A percentile compares a stretch with the other conserved stretches of the same genome.
Conservation (phyloP, 1,139 yeast species). For the Nakaseomyces uthaithaninus region DNA sequence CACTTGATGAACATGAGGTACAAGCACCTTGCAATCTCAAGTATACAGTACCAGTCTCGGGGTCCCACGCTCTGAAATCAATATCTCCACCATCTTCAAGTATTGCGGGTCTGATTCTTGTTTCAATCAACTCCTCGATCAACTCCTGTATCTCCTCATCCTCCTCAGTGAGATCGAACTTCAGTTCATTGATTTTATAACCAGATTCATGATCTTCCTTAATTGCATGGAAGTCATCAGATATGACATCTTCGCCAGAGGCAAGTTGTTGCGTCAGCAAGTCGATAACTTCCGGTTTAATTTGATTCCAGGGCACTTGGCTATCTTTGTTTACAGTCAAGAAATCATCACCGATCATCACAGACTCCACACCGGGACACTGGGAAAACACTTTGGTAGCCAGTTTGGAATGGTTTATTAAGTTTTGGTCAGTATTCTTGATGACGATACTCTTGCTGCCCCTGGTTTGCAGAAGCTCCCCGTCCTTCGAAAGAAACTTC, state of each 20-base stretch:
- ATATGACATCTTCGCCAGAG: conserved; percentile 58
- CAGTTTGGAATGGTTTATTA: conserved; percentile 59
- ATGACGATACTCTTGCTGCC: conserved; percentile 54
- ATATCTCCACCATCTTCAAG: conserved; percentile 84
- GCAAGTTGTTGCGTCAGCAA: conserved; percentile 76
- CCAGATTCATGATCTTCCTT: conserved; percentile 31
- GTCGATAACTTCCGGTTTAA: conserved; percentile 84
- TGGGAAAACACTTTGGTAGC: conserved; percentile 67
- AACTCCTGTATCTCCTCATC: conserved; percentile 61
- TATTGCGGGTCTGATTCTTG: conserved; percentile 91
- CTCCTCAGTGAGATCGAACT: conserved; percentile 33
- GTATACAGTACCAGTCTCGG: conserved; percentile 56
- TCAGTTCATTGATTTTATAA: conserved; percentile 26
- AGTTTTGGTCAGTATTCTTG: conserved; percentile 50
- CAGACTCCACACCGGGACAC: conserved; percentile 74
- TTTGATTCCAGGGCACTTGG: conserved; percentile 56
- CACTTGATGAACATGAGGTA: conserved; percentile 68
- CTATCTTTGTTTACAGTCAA: conserved; percentile 73
- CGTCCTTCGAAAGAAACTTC: conserved; percentile 68
- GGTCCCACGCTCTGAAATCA: conserved; percentile 59
- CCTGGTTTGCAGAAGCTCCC: conserved; percentile 44
- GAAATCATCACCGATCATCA: conserved; percentile 83
- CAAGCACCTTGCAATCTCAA: conserved; percentile 70
- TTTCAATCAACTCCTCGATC: conserved; percentile 88
- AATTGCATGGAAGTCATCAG: conserved; percentile 28